Percentiles rank a stretch among this genome's conserved stretches.
Conservation (phyloP, 2,329 filamentous ascomycete species). For the Dactylonectria macrodidyma region DNA sequence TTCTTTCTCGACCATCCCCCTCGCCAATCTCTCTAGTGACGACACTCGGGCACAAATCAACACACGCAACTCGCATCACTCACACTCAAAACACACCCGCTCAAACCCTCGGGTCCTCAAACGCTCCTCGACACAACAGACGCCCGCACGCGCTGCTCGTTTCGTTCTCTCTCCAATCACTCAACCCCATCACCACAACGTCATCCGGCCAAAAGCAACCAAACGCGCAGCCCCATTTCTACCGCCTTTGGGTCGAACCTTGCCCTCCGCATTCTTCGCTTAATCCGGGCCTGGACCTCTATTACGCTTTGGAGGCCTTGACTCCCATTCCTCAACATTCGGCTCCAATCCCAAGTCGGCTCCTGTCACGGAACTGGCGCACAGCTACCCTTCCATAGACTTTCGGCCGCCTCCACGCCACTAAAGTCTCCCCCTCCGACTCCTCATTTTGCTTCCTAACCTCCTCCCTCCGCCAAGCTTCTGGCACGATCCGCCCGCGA, state of each 20-base stretch:
- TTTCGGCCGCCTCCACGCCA: slow-evolving; percentile 41
- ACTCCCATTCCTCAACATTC: slow-evolving; percentile 42
- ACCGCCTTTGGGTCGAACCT: slow-evolving; percentile 27
- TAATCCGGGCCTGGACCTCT: slow-evolving; percentile 42
- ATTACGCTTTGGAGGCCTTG: slow-evolving; percentile 44
- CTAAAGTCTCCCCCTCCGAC: slow-evolving; percentile 40
- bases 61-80: slow-evolving; percentile 12
- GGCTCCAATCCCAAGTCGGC: slow-evolving; percentile 35
- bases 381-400: slow-evolving; percentile 37
- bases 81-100: slow-evolving; percentile 17
- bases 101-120: slow-evolving; percentile 5
- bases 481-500: slow-evolving; percentile 38
- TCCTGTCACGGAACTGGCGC: slow-evolving; percentile 30
- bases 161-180: slow-evolving; percentile 19
- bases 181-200: slow-evolving; percentile 24
- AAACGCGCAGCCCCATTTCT: slow-evolving; percentile 19
- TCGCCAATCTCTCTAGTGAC: slow-evolving; percentile 25
- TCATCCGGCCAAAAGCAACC: slow-evolving; percentile 26
- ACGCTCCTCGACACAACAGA: neutral
- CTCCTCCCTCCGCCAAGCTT: slow-evolving; percentile 37
- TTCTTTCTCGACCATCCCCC: slow-evolving; percentile 13
- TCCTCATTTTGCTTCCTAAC: slow-evolving; percentile 22
- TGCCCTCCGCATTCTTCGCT: slow-evolving; percentile 37
- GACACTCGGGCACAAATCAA: slow-evolving; percentile 1
- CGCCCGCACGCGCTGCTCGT: neutral